Conservation (phyloP, 2,329 filamentous ascomycete genomes). For the Botryosphaeria agaves region DNA sequence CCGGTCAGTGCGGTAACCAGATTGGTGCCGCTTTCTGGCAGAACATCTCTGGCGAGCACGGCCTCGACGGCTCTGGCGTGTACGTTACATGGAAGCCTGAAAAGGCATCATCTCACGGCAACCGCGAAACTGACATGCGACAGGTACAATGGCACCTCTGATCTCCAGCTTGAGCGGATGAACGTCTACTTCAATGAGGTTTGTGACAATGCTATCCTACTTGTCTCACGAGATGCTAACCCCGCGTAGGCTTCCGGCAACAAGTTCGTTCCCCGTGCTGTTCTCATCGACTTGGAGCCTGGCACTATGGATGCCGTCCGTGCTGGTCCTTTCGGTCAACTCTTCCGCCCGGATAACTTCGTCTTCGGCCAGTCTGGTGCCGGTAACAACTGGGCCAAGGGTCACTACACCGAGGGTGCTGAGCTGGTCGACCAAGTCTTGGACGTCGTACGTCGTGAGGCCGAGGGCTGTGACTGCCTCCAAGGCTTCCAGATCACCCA, state of each 20-base stretch:
- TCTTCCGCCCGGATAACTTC: conserved; percentile 99
- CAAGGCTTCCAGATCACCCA: conserved; percentile 99
- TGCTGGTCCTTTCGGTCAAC: conserved; percentile 92
- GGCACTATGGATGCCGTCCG: conserved; percentile 99
- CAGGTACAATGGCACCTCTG: conserved; percentile 93
- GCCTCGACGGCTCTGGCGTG: conserved; percentile 93
- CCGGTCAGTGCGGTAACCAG: conserved; percentile 99
- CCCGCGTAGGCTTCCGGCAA: conserved; percentile 68
- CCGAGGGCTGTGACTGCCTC: conserved; percentile 97
- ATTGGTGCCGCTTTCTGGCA: conserved; percentile 98
- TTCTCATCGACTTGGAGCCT: conserved; percentile 98
- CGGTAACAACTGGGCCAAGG: conserved; percentile 99
- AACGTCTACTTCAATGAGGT: conserved; percentile 99
- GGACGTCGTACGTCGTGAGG: conserved; percentile 96
- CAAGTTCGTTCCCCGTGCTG: conserved; percentile 98
- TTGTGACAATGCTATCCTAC: conserved; percentile 11
- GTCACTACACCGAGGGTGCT: conserved; percentile 99
- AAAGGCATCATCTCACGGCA: conserved; percentile 1
- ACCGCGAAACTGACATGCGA: conserved; percentile 12
- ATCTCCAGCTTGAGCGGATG: conserved; percentile 99
- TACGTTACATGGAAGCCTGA: conserved; percentile 33
- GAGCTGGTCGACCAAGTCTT: conserved; percentile 97
- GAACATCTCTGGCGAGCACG: conserved; percentile 54
- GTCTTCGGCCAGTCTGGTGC: conserved; percentile 98
- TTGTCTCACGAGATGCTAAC: conserved; percentile 5